Evolutionary conservation across 202 grass and related monocot species (phyloP).

Genomic region (Setaria italica): DNA sequence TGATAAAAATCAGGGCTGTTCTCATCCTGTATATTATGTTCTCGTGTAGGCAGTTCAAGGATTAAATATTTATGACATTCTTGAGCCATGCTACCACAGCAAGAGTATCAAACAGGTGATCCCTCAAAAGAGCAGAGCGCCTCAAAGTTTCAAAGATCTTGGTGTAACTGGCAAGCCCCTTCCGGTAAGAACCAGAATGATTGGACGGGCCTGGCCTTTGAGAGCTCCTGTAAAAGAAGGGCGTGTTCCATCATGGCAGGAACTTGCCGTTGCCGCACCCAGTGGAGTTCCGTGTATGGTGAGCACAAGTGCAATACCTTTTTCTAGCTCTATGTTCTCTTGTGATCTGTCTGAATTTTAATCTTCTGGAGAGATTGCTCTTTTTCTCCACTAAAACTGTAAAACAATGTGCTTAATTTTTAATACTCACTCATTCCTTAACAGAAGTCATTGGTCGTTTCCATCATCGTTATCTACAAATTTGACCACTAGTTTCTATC

Average conservation of each 20-base stretch:
- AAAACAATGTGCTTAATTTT: background rate
- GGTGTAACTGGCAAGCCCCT: conserved; percentile 77
- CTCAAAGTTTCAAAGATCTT: conserved; percentile 82
- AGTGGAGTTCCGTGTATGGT: conserved; percentile 83
- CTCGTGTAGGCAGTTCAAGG: conserved; percentile 50
- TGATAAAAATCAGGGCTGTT: background rate
- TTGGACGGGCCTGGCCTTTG: conserved; percentile 91
- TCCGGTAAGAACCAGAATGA: conserved; percentile 87
- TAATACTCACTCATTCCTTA: background rate
- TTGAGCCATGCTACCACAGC: conserved; percentile 93
- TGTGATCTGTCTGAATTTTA: background rate
- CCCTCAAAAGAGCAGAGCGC: conserved; percentile 45
- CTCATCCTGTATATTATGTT: conserved; percentile 18
- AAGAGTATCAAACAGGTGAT: conserved; percentile 43
- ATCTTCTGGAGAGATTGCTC: background rate
- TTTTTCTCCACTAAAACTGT: background rate
- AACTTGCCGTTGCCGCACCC: conserved; percentile 51
- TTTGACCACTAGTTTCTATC: background rate
- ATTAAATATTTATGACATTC: conserved; percentile 92
- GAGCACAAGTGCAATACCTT: conserved; percentile 9
- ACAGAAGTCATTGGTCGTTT: background rate
- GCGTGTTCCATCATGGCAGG: conserved; percentile 83
- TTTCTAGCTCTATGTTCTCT: background rate
- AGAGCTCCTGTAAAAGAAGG: conserved; percentile 87
- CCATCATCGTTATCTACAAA: background rate